Evolutionary conservation across 257 asterid genomes (phyloP).

Genomic region (Ilex aquifolium): DNA sequence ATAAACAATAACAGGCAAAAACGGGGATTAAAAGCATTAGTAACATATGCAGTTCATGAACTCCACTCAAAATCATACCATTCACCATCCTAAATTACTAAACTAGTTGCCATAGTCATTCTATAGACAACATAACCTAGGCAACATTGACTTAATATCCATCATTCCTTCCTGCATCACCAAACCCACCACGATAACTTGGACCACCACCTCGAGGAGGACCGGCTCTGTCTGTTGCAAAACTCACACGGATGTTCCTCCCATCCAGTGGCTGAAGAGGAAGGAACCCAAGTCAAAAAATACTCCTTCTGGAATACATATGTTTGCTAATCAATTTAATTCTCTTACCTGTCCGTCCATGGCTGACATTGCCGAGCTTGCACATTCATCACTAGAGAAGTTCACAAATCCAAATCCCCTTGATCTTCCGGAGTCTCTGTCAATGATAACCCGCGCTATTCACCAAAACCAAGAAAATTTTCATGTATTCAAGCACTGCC

Average conservation of each 20-base stretch:
- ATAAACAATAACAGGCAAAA: too few relatives aligned
- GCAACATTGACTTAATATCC: constrained; percentile 20
- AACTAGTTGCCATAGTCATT: constrained; percentile 19
- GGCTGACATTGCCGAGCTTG: constrained; percentile 56
- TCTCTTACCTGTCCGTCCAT: constrained; percentile 82
- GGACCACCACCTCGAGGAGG: constrained; percentile 39
- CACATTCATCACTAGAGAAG: constrained; percentile 43
- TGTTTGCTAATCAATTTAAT: neutral
- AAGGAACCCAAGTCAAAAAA: neutral
- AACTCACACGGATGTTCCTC: constrained; percentile 65
- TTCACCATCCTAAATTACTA: constrained; percentile 13
- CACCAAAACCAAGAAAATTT: neutral
- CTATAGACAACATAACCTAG: constrained; percentile 19
- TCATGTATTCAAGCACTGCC: neutral
- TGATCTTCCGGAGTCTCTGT: constrained; percentile 74
- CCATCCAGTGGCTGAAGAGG: constrained; percentile 46
- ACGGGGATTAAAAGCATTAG: too few relatives aligned
- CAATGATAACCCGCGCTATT: constrained; percentile 65
- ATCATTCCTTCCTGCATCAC: constrained; percentile 25
- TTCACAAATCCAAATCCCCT: constrained; percentile 83
- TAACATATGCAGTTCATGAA: too few relatives aligned
- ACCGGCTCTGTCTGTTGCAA: constrained; percentile 48
- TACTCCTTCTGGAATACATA: neutral
- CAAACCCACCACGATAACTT: constrained; percentile 32
- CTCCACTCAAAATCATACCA: too few relatives aligned